Evolutionary conservation across 1,139 yeast species (phyloP).

Genomic region (Yamadazyma atmosphaerica): DNA sequence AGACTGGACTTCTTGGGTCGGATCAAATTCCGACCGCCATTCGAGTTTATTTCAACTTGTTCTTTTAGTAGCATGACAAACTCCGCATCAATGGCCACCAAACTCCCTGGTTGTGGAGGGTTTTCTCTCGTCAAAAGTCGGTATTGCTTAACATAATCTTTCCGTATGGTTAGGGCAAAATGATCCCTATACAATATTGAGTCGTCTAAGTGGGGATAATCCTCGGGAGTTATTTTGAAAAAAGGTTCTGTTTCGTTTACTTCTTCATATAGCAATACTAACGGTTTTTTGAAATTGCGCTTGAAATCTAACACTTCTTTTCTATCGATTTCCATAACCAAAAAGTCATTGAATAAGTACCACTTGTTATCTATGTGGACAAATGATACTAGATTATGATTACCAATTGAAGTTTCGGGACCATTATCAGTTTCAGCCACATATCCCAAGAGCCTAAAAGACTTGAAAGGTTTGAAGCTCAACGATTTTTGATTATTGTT

Average conservation of each 20-base stretch:
- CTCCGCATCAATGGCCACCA: conserved; percentile 96
- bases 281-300: conserved; percentile 82
- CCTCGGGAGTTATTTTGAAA: conserved; percentile 8
- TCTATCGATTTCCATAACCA: conserved; percentile 76
- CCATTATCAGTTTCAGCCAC: conserved; percentile 68
- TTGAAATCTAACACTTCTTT: conserved; percentile 71
- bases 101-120: conserved; percentile 71
- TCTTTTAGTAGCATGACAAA: conserved; percentile 85
- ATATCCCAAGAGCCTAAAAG: conserved; percentile 64
- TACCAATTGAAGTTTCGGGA: conserved; percentile 45
- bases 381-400: conserved; percentile 60
- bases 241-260: conserved; percentile 26
- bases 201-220: conserved; percentile 47
- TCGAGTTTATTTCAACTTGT: conserved; percentile 67
- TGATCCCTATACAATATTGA: conserved; percentile 72
- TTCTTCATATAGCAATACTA: conserved; percentile 66
- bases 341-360: conserved; percentile 88
- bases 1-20: conserved; percentile 76
- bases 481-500: conserved; percentile 1
- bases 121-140: conserved; percentile 62
- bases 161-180: conserved; percentile 70
- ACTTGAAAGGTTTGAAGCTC: conserved; percentile 24
- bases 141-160: conserved; percentile 60
- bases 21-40: conserved; percentile 67
- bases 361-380: conserved; percentile 60